Conservation (phyloP, 495 filamentous ascomycete species). For the Penicillium arizonense region DNA sequence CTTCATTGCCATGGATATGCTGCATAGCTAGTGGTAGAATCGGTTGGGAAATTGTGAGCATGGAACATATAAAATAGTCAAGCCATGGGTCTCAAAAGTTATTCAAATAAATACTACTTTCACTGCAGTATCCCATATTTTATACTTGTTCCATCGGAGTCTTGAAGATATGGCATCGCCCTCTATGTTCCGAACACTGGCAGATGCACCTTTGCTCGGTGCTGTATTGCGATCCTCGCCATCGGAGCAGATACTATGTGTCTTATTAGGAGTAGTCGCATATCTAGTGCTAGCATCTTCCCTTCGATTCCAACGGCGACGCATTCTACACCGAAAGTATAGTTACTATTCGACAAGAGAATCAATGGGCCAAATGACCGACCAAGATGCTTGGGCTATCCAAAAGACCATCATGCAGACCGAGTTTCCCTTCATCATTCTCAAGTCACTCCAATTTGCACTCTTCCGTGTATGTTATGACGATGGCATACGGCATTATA, state of each 20-base stretch:
- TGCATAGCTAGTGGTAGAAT: neutral
- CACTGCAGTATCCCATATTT: no score
- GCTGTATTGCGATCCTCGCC: neutral
- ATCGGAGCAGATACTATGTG: slow-evolving; percentile 4
- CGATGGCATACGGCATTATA: neutral
- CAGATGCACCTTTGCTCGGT: neutral
- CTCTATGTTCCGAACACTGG: neutral
- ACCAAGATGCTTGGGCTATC: slow-evolving; percentile 56
- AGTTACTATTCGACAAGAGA: slow-evolving; percentile 44
- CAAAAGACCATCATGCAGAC: slow-evolving; percentile 43
- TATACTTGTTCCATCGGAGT: no score
- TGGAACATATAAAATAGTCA: no score
- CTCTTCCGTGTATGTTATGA: slow-evolving; percentile 50
- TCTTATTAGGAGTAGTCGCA: slow-evolving; percentile 4
- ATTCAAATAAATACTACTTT: no score
- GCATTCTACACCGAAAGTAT: slow-evolving; percentile 39
- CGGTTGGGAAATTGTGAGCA: no score
- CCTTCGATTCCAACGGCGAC: slow-evolving; percentile 49
- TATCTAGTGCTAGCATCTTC: slow-evolving; percentile 23
- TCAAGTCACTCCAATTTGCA: slow-evolving; percentile 59
- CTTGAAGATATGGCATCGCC: slow-evolving; percentile 1
- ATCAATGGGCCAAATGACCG: slow-evolving; percentile 55
- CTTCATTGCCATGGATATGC: no score
- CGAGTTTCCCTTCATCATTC: slow-evolving; percentile 55
- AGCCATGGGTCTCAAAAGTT: no score